A percentile compares a stretch with the other conserved stretches of the same genome.
Conservation (phyloP, 768 basidiomycete species). For the Leccinum pellstonianum region DNA sequence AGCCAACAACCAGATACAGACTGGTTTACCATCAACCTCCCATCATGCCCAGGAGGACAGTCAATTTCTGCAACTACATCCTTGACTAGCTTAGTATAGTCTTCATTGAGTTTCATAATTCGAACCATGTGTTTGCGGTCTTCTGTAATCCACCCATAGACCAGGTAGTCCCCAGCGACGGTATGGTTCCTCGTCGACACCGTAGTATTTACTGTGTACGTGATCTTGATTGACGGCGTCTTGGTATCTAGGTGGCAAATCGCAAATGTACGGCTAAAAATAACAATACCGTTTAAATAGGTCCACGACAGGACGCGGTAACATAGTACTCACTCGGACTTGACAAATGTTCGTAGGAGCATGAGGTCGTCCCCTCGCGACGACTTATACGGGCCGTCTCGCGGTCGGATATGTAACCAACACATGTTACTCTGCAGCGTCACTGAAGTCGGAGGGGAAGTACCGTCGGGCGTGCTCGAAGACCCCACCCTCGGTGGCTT, state of each 20-base stretch:
- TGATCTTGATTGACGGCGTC: constrained; percentile 26
- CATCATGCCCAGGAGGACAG: constrained; percentile 28
- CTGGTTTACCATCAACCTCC: constrained; percentile 26
- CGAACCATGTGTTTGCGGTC: constrained; percentile 30
- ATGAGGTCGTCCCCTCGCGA: constrained; percentile 31
- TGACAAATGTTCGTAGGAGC: constrained; percentile 27
- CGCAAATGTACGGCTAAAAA: constrained; percentile 24
- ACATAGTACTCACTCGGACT: constrained; percentile 23
- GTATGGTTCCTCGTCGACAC: constrained; percentile 26
- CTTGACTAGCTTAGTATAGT: constrained; percentile 22
- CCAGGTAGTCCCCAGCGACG: constrained; percentile 25
- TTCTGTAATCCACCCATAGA: constrained; percentile 32
- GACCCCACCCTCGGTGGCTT: constrained; percentile 15
- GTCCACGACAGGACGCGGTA: not conserved
- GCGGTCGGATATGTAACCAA: constrained; percentile 24
- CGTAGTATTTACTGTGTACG: constrained; percentile 25
- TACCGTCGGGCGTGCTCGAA: not conserved
- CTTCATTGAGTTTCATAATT: constrained; percentile 30
- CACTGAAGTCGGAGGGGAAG: constrained; percentile 10
- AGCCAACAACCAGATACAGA: not conserved
- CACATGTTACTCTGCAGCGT: constrained; percentile 32
- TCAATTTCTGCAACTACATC: constrained; percentile 29
- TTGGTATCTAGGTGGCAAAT: constrained; percentile 29
- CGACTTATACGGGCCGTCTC: constrained; percentile 31
- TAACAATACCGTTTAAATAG: not conserved